A percentile compares a stretch with the other conserved stretches of the same genome.
Evolutionary conservation across 1,284 basidiomycete genomes (phyloP).

Genomic region (Malassezia arunalokei): DNA sequence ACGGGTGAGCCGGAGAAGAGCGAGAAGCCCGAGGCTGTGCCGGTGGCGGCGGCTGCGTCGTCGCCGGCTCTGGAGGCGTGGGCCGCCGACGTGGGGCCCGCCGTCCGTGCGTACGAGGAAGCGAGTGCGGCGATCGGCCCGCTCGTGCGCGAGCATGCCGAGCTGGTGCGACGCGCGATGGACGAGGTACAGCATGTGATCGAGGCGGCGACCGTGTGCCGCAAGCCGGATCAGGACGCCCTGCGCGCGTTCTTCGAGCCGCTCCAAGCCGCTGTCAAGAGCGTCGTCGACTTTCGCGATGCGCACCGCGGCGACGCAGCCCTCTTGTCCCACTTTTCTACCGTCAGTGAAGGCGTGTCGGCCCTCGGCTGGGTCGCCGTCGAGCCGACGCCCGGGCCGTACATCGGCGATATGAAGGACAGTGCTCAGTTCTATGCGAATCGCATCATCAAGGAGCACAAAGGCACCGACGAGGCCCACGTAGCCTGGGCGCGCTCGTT

Average conservation of each 20-base stretch:
- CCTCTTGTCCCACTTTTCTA: conserved; percentile 68
- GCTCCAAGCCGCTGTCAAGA: conserved; percentile 62
- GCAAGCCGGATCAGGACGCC: conserved; percentile 55
- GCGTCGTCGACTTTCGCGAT: conserved; percentile 68
- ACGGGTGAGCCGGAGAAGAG: not conserved
- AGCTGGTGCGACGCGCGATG: conserved; percentile 50
- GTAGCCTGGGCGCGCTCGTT: conserved; percentile 76
- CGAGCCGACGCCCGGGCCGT: conserved; percentile 67
- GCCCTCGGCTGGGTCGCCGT: conserved; percentile 84
- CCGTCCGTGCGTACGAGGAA: conserved; percentile 64
- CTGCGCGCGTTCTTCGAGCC: conserved; percentile 60
- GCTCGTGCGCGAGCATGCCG: conserved; percentile 51
- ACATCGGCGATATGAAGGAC: conserved; percentile 74
- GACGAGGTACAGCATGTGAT: conserved; percentile 60
- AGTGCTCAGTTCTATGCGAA: conserved; percentile 81
- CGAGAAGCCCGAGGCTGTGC: not conserved
- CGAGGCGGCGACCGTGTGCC: conserved; percentile 59
- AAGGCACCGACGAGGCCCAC: conserved; percentile 69
- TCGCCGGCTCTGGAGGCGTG: not conserved
- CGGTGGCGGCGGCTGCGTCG: not conserved
- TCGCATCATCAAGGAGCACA: conserved; percentile 80
- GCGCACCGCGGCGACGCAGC: conserved; percentile 67
- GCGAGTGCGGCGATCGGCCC: conserved; percentile 62
- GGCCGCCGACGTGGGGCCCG: conserved; percentile 48
- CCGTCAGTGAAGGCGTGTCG: conserved; percentile 68